Evolutionary conservation across 148 eudicot genomes (phyloP), one percentile per base, ranked within the genome.

Genomic region (Bassia scoparia): DNA sequence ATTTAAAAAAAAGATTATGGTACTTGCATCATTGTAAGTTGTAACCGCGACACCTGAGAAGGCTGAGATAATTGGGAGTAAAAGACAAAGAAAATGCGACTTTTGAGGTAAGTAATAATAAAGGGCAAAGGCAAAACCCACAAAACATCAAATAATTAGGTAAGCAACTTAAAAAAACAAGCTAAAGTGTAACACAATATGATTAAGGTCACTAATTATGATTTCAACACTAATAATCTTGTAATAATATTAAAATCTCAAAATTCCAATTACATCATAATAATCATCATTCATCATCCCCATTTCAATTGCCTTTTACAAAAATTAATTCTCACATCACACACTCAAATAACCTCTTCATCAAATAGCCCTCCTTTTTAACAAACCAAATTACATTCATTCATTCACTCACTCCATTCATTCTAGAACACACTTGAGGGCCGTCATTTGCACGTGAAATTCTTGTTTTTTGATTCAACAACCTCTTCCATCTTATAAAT

Each of bases 371-470:
- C 34, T 43, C 46, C 34, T 4, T 26, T 13, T 2, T 23, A 14
- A 66, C 56, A 52, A 52, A 52, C 46, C 46, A 62, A 34, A 34
- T 62, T 62, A 62, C 67, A 61, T 61, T 61, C 44, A 34, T 41
- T 41, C 11, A 41, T 41, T 41, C 46, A 41, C 12, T 8, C 46
- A 33, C 67, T 18, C 31, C 61, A 33, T 43, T 23, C 67, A 66
- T 23, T 66, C 21, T 24, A 66, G 31, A 66, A 26, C 33, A 20
- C 24, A 7, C 24, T 20, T 5, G 27, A 11, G 7, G 37, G 69
- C 69, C 69, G 67, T 66, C 69, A 66, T 66, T 66, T 66, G 53
- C 69, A 66, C 53, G 69, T 66, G 53, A 66, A 24, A 41, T n/a
- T 43, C 30, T 34, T 33, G 21, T 15, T 43, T 66, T 17, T 35